Base-by-base conservation (phyloP, 371 early-diverging fungal genomes). In the Batkoa obscura region DNA sequence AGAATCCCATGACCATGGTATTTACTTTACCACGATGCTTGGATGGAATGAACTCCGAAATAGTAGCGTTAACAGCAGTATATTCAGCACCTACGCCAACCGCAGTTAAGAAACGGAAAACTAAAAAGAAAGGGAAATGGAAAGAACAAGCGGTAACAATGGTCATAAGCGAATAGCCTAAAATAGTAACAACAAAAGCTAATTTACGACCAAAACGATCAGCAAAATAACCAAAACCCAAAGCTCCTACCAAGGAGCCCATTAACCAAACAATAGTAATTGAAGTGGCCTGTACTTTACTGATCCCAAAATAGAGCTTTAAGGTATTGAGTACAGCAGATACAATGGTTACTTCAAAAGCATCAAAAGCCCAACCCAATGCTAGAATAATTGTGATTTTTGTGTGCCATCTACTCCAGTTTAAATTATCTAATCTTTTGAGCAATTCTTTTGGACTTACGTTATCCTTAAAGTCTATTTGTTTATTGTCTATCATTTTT, bases 331-430 rank as follows among this genome's bases (percentile, higher is more conserved):
- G 13, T 1, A 59, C 43, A 12, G 54, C 51, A 10, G 59, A 52
- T 1, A 59, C 59, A 34, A 59, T 59, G 12, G 13, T 36, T 15
- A 37, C 15, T 35, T 59, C 59, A 39, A 43, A 59, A 37, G 59
- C 59, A 59, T 59, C 59, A n/a, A 59, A 47, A 10, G 59, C 59
- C 59, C 59, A 59, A 2, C 59, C 59, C 6, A 46, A 43, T 12
- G 39, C 59, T 9, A 59, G 53, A 2, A 59, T 8, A 34, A 36
- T 31, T 6, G 59, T 50, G 30, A 53, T 45, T 38, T 53, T 34
- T 2, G 53, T 53, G 30, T 53, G 53, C 53, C 53, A 53, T 13
- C 9, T 23, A 37, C 37, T 37, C 53, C 53, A 53, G 2, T 2
- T 53, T 34, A 53, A 38, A 23, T 35, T 53, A 30, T 53, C 53